Conservation (phyloP, 1,284 basidiomycete species). For the Sporisorium scitamineum region DNA sequence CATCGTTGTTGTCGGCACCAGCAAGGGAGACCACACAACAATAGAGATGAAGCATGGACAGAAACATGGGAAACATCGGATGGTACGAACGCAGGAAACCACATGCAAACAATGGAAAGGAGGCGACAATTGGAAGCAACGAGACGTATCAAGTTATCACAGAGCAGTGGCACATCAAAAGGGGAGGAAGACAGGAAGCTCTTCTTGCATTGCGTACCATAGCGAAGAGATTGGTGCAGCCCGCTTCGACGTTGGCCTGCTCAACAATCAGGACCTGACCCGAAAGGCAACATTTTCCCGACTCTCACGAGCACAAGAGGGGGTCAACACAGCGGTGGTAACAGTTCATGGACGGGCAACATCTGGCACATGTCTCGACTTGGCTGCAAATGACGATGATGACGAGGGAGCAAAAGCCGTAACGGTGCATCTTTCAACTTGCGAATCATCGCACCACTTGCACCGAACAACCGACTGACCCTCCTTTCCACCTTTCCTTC, state of each 20-base stretch:
- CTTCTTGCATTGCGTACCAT: too few species aligned
- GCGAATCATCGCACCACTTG: background rate
- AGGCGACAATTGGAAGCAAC: too few species aligned
- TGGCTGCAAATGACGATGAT: slow-evolving; percentile 3
- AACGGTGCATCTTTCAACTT: background rate
- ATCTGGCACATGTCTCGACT: background rate
- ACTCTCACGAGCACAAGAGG: too few species aligned
- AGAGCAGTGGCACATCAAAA: too few species aligned
- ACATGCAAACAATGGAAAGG: too few species aligned
- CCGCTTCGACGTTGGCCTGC: too few species aligned
- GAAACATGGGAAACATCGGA: background rate
- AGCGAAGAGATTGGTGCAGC: too few species aligned
- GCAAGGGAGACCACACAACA: background rate
- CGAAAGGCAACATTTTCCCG: too few species aligned
- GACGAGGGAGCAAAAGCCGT: background rate
- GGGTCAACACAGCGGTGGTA: too few species aligned
- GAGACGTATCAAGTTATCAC: too few species aligned
- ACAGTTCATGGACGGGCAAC: background rate
- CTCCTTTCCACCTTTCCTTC: slow-evolving; percentile 22
- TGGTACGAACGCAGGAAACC: too few species aligned
- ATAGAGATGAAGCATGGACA: background rate
- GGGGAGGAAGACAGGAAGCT: too few species aligned
- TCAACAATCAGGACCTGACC: background rate
- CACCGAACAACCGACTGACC: slow-evolving; percentile 9
- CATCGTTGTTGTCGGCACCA: background rate